These are phyloP conservation scores for Dendrobium catenatum DNA, from an alignment of 106 monocot species.

Conservation along the genomic window DNA sequence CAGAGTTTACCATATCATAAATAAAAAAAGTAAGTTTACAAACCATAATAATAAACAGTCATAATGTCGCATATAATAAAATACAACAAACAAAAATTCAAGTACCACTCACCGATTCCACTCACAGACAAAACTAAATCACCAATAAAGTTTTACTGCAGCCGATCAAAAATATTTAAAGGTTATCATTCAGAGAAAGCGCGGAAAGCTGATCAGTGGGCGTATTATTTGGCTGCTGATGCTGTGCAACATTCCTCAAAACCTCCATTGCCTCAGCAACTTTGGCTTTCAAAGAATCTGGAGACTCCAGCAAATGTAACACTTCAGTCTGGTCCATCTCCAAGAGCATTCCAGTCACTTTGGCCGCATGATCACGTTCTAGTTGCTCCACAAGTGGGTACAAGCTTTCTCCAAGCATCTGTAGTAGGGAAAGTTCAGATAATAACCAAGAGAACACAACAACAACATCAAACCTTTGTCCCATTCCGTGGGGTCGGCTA, in stretches of 20 bases:
- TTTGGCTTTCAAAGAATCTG: conserved; percentile 55
- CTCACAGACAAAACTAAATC: no score
- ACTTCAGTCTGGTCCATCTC: conserved; percentile 88
- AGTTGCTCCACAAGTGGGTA: conserved; percentile 73
- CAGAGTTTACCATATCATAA: no score
- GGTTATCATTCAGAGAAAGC: neutral
- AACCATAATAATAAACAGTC: no score
- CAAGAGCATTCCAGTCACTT: conserved; percentile 70
- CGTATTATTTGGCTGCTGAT: conserved; percentile 16
- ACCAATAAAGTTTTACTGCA: no score
- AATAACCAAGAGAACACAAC: neutral
- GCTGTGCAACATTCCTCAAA: conserved; percentile 35
- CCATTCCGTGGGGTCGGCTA: no score
- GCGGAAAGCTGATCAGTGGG: conserved; percentile 38
- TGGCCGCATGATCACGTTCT: conserved; percentile 51
- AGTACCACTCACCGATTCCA: no score
- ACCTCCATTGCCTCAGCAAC: conserved; percentile 80
- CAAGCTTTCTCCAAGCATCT: conserved; percentile 71
- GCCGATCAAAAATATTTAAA: neutral
- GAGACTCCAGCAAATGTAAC: conserved; percentile 61
- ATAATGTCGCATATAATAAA: no score
- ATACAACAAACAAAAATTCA: no score
- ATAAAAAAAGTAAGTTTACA: no score
- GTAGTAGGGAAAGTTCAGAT: neutral
- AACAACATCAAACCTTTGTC: no score